phyloP scores from a whole-genome alignment of 306 rosid species.

The Dalbergia cultrata region DNA sequence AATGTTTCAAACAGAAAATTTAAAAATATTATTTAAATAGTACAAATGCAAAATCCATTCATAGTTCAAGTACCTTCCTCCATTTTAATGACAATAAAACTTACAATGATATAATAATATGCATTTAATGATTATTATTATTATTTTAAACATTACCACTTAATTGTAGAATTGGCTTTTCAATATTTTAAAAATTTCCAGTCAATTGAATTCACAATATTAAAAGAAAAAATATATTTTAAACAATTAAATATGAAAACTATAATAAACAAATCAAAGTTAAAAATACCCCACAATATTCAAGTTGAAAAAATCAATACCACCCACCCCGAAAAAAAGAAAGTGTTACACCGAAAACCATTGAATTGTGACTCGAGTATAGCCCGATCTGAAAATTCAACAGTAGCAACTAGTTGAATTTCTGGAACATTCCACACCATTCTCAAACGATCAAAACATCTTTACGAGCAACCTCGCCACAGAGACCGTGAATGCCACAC shows the following conservation, averaged over 20 bases:
- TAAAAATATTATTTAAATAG: too few species aligned
- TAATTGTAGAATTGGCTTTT: neutral
- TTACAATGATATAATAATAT: neutral
- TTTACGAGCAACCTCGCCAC: neutral
- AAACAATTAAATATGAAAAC: too few species aligned
- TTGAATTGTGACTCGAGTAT: neutral
- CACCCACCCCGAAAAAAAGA: too few species aligned
- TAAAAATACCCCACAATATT: too few species aligned
- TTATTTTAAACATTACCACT: neutral
- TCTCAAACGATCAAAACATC: slow-evolving; percentile 40
- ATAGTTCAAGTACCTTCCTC: too few species aligned
- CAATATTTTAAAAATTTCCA: too few species aligned
- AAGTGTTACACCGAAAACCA: too few species aligned
- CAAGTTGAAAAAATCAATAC: too few species aligned
- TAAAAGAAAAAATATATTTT: neutral
- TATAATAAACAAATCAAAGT: too few species aligned
- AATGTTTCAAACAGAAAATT: too few species aligned
- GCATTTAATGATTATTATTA: neutral
- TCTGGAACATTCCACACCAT: slow-evolving; percentile 53
- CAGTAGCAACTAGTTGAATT: neutral
- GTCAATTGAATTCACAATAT: neutral
- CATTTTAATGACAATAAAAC: neutral
- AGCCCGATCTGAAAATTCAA: neutral
- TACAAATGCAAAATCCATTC: too few species aligned
- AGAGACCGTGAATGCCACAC: neutral